phyloP scores from a whole-genome alignment of 2,329 filamentous ascomycete species.

The Colletotrichum nymphaeae region DNA sequence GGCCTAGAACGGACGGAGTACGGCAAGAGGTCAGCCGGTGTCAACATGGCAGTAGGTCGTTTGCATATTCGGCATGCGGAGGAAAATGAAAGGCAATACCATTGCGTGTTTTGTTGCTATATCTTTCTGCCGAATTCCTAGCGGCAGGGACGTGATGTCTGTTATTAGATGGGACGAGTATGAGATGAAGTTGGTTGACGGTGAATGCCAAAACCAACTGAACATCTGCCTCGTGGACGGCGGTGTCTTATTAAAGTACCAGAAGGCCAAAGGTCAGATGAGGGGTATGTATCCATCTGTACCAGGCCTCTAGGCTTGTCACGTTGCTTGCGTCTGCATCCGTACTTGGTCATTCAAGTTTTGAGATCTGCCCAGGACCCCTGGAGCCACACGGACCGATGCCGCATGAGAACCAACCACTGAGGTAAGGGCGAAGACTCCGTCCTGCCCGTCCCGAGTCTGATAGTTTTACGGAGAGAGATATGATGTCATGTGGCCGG shows the following conservation, averaged over 20 bases:
- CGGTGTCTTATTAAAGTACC: background rate
- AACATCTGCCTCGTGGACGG: too few species aligned
- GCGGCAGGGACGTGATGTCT: background rate
- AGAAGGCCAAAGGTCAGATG: background rate
- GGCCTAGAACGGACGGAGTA: constrained; percentile 48
- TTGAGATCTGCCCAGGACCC: background rate
- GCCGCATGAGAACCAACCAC: background rate
- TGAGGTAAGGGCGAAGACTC: background rate
- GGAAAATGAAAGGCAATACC: background rate
- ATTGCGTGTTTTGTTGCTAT: background rate
- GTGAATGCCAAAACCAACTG: background rate
- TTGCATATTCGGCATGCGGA: background rate
- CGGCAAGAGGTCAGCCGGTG: background rate
- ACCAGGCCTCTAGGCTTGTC: background rate
- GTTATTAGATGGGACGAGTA: background rate
- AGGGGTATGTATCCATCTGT: background rate
- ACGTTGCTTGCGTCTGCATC: background rate
- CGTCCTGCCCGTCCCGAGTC: background rate
- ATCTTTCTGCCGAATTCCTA: background rate
- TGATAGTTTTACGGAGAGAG: background rate
- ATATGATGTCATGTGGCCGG: background rate
- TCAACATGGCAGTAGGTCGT: background rate
- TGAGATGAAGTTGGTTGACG: background rate
- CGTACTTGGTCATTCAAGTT: background rate
- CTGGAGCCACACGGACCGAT: background rate